Base-by-base conservation (phyloP, 139 green algal species). In the Chlorella sp. region DNA sequence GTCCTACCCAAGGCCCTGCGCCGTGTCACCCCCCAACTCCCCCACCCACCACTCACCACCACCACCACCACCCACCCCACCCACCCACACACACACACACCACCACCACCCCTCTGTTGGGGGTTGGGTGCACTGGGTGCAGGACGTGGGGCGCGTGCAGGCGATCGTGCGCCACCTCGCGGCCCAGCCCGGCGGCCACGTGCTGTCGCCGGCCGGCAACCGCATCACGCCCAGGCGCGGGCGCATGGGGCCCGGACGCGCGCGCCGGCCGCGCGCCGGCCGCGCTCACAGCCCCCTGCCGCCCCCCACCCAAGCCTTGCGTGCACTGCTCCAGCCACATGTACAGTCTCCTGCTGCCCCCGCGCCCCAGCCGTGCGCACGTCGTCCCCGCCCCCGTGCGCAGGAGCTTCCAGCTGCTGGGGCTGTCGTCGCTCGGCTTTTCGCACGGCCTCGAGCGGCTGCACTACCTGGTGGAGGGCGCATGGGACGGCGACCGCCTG, bases 401-500 rank as follows among this genome's bases (percentile, higher is more conserved):
- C 69, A 81, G 87, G 27, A 74, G 69, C 25, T 81, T 98, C 1
- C 94, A 98, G 83, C 67, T 88, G 33, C 77, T 98, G 67, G 94
- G 94, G 11, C 76, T 96, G 2, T 29, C 46, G 58, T 42, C 74
- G 41, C 62, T 90, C 31, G 92, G 92, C 25, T 83, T 83, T 12
- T 84, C 80, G 27, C 86, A 87, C 31, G 90, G 91, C n/a, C 94
- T 97, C 83, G 93, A 97, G 79, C 87, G 92, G 50, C 85, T 98
- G 73, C 88, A 97, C 74, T 98, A 89, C 81, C 42, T 95, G 48
- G 72, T 97, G 27, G 93, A 97, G 75, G 66, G 19, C 35, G 92
- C 91, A 48, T 94, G 91, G 56, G 94, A 97, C 59, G 79, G 60
- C 4, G 68, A 83, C 4, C 67, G 91, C 63, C 67, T 98, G n/a